A percentile compares a stretch with the other conserved stretches of the same genome.
Conservation (phyloP, 2,329 filamentous ascomycete genomes). For the Aspergillus sergii region DNA sequence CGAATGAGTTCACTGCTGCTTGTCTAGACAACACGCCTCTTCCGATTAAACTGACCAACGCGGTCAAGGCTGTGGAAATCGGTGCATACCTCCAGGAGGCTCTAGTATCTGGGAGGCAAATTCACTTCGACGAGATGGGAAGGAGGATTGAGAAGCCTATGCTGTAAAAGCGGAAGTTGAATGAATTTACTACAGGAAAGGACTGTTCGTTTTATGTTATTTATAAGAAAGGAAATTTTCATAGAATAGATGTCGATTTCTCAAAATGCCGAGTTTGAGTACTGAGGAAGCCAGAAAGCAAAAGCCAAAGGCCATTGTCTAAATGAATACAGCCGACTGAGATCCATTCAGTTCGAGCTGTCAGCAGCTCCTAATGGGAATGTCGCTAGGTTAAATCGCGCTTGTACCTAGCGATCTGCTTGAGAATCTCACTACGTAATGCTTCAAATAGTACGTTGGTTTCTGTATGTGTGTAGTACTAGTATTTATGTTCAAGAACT, state of each 20-base stretch:
- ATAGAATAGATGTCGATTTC: not conserved
- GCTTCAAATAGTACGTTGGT: not conserved
- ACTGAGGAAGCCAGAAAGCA: not conserved
- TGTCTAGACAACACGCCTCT: conserved; percentile 59
- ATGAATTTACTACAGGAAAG: not conserved
- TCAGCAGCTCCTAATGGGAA: too few species aligned
- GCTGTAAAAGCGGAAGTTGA: conserved; percentile 19
- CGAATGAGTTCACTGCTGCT: conserved; percentile 63
- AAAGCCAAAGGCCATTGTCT: not conserved
- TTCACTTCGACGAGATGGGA: conserved; percentile 60
- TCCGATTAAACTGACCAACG: conserved; percentile 60
- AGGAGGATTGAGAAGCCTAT: conserved; percentile 44
- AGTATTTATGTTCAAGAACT: not conserved
- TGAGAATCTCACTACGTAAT: not conserved
- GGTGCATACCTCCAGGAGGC: conserved; percentile 60
- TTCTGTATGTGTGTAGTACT: not conserved
- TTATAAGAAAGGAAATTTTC: not conserved
- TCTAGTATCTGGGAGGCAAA: conserved; percentile 56
- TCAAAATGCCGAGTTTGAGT: not conserved
- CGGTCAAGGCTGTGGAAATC: conserved; percentile 61
- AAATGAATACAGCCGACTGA: not conserved
- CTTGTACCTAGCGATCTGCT: not conserved
- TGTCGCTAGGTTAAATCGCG: not conserved
- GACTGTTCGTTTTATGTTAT: not conserved
- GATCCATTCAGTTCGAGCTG: too few species aligned